A percentile compares a stretch with the other conserved stretches of the same genome.
Evolutionary conservation across 139 green algal species (phyloP).

Genomic region (Micractinium sp.): DNA sequence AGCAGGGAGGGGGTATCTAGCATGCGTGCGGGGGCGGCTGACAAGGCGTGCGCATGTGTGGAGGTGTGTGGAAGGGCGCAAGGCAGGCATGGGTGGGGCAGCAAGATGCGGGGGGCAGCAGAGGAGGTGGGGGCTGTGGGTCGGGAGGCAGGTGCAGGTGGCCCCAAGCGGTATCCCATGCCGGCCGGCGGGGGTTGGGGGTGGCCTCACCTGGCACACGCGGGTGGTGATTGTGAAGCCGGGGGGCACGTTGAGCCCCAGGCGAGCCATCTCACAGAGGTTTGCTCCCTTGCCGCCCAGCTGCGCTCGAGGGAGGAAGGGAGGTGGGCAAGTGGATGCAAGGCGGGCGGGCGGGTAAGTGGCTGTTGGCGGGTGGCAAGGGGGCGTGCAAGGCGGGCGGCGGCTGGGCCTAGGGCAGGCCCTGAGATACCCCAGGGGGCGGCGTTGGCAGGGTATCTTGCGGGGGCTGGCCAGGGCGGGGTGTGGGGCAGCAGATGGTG

Average conservation of each 20-base stretch:
- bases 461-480: background rate
- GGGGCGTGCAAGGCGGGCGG: background rate
- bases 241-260: conserved; percentile 88
- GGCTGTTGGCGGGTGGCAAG: background rate
- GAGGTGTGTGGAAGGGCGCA: background rate
- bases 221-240: conserved; percentile 91
- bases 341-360: background rate
- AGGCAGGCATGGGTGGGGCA: background rate
- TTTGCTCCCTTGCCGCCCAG: conserved; percentile 75
- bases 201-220: conserved; percentile 64
- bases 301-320: background rate
- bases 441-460: background rate
- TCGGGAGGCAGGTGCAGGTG: background rate
- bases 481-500: too few relatives aligned
- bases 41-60: background rate
- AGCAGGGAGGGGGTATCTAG: background rate
- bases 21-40: background rate
- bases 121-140: background rate
- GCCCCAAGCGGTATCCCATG: background rate
- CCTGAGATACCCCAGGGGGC: background rate
- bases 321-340: background rate
- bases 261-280: conserved; percentile 87
- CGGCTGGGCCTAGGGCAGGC: background rate
- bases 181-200: background rate
- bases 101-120: background rate